Evolutionary conservation across 305 asterid species (phyloP).

Genomic region (Plantago lanceolata): DNA sequence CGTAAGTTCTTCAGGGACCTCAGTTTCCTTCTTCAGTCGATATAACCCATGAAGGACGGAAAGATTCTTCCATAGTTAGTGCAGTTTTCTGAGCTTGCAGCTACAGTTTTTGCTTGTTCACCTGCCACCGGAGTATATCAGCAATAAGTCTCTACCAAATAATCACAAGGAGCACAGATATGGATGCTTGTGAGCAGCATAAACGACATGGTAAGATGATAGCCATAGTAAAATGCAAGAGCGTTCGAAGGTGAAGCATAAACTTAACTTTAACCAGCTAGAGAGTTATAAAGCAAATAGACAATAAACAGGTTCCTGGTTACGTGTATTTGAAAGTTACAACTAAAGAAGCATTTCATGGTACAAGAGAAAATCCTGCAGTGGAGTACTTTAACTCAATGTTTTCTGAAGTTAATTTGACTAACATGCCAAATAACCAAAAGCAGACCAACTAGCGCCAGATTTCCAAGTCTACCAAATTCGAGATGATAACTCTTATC

Average conservation of each 20-base stretch:
- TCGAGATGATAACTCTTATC: conserved; percentile 13
- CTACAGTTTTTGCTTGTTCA: conserved; percentile 24
- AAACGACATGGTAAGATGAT: neutral
- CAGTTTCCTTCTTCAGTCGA: conserved; percentile 10
- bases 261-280: no score
- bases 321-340: no score
- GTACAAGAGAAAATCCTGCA: no score
- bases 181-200: neutral
- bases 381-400: no score
- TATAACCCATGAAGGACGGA: neutral
- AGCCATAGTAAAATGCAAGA: neutral
- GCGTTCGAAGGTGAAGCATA: neutral
- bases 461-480: conserved; percentile 5
- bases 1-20: conserved; percentile 9
- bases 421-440: neutral
- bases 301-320: no score
- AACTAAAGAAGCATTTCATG: no score
- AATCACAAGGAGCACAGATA: neutral
- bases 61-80: conserved; percentile 17
- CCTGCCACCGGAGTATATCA: conserved; percentile 26
- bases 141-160: neutral
- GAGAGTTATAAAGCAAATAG: no score
- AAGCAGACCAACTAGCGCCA: conserved; percentile 16
- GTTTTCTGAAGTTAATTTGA: neutral
- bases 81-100: conserved; percentile 16